Conservation (phyloP, 148 eudicot genomes). For the Vaccinium macrocarpon region DNA sequence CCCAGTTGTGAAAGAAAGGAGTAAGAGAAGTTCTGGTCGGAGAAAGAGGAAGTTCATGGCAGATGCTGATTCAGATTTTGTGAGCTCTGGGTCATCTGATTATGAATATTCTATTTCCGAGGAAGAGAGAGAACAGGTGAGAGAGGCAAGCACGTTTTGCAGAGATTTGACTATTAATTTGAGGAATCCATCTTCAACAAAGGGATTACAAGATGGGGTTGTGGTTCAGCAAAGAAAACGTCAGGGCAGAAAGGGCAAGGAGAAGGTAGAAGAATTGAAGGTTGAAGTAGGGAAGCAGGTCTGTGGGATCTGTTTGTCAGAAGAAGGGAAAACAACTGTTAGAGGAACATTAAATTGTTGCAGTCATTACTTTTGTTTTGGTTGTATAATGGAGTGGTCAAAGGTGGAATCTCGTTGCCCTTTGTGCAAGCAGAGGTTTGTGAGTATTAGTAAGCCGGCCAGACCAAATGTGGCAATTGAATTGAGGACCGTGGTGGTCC, state of each 20-base stretch:
- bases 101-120: slow-evolving; percentile 85
- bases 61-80: slow-evolving; percentile 68
- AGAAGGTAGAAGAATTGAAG: slow-evolving; percentile 56
- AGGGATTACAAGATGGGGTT: slow-evolving; percentile 37
- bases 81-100: slow-evolving; percentile 60
- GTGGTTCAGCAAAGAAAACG: slow-evolving; percentile 39
- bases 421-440: slow-evolving; percentile 86
- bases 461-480: slow-evolving; percentile 42
- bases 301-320: slow-evolving; percentile 93
- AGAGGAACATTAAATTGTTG: slow-evolving; percentile 86
- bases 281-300: slow-evolving; percentile 64
- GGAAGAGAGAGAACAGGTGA: slow-evolving; percentile 89
- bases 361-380: slow-evolving; percentile 87
- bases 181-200: slow-evolving; percentile 46
- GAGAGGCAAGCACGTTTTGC: slow-evolving; percentile 66
- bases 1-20: slow-evolving; percentile 26
- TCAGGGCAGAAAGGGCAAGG: slow-evolving; percentile 71
- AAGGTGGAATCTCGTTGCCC: slow-evolving; percentile 99
- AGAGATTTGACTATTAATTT: slow-evolving; percentile 35
- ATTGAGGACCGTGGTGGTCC: slow-evolving; percentile 47
- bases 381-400: slow-evolving; percentile 97
- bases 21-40: slow-evolving; percentile 31
- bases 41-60: slow-evolving; percentile 41
- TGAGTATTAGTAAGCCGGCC: slow-evolving; percentile 62
- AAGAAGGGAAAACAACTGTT: slow-evolving; percentile 72